Evolutionary conservation across 805 yeast genomes (phyloP), one percentile per base, ranked within the genome.

Genomic region (Groenewaldozyma tartarivorans): DNA sequence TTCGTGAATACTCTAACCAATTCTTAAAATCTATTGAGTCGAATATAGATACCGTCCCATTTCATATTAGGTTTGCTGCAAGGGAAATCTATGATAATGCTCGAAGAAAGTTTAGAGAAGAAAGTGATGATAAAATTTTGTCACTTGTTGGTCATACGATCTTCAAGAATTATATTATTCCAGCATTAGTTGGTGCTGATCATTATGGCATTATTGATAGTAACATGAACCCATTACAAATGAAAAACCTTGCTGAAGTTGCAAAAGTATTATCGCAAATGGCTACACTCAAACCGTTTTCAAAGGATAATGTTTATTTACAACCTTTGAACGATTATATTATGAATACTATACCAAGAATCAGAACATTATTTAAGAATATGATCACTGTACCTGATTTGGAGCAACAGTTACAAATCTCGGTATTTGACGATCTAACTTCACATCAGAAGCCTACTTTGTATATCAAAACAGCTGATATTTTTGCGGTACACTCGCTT

Each of bases 281-380:
- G 29, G 78, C 81, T 18, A 58, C 77, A 3, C 76, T 85, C 77
- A 69, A 71, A 46, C 75, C 83, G 1, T 85, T 86, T 61, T 73
- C 72, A 11, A 48, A 61, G 1, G 69, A 69, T 21, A 77, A 81
- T 48, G 74, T 79, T 36, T 85, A 76, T 56, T 60, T 85, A 50
- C 87, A 82, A 54, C 94, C 95, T 1, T 65, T 85, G 54, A 83
- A 83, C 56, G 88, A 81, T 34, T 83, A 75, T 53, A 70, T 86
- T 33, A 67, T 64, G 39, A 63, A 72, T 11, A 69, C 76, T 5
- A 61, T 64, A 4, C 77, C 67, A 5, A 63, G 68, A 9, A 67
- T 77, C 35, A 61, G 72, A 27, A 53, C 58, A 0, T 56, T 75
- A 5, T 60, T 81, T 39, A 61, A 59, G 35, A 58, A 63, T 17